Evolutionary conservation across 805 yeast genomes (phyloP), one percentile per base, ranked within the genome.

Genomic region (Ogataea pini): DNA sequence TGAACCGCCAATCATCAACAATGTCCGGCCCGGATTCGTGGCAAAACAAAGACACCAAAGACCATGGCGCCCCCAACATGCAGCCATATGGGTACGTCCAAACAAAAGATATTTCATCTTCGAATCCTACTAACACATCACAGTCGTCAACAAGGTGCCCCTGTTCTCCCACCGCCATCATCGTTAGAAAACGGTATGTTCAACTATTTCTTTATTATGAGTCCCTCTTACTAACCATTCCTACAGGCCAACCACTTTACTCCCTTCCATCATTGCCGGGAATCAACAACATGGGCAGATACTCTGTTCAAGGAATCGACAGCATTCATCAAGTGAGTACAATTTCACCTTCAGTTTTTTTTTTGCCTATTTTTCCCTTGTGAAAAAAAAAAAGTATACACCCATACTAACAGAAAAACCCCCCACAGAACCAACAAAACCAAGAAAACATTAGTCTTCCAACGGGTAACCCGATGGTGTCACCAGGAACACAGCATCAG

Each of bases 101-200:
- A 17, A 12, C 5, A 12, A 12, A 22, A 14, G 5, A 6, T 18
- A 5, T 13, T 19, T 18, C 7, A 7, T 4, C 31, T 12, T 10
- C 31, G 9, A 28, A 28, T 12, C 31, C 31, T 28, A 55, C 61
- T 54, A 55, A 55, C 59, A 46, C 8, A 7, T 19, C n/a, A 20
- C 51, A 78, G 83, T 56, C 82, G 80, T 59, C 83, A 77, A 62
- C 78, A 54, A 51, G 57, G 52, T 52, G 68, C 82, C 6, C 83
- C 83, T 9, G 82, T 79, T 14, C 69, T 80, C 51, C 85, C 84
- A 6, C 83, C 85, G 10, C 84, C 85, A 14, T 78, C 64, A 34
- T 60, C 63, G 24, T 68, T 77, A 52, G 82, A 77, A 57, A 68
- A 76, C 47, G 77, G 79, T 72, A 72, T 45, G 77, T 73, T 12